A percentile compares a stretch with the other conserved stretches of the same genome.
These are phyloP conservation scores for Globisporangium alternatum DNA, from an alignment of 352 stramenopile species.

Conservation along the genomic window DNA sequence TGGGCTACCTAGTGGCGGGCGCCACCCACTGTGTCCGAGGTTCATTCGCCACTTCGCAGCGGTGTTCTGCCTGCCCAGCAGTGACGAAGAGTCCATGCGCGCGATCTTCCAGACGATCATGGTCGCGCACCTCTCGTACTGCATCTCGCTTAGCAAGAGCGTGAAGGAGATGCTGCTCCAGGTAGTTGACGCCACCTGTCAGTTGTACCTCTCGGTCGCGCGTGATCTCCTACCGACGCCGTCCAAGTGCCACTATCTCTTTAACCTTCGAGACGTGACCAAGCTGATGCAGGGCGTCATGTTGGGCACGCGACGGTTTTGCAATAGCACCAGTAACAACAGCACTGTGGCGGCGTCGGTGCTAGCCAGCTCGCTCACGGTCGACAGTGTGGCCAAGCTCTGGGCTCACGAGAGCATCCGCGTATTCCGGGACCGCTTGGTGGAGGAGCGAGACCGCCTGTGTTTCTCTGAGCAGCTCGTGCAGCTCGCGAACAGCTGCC, in stretches of 20 bases:
- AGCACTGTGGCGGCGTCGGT: constrained; percentile 6
- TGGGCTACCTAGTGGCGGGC: constrained; percentile 53
- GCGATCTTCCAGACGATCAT: constrained; percentile 90
- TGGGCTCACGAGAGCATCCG: constrained; percentile 91
- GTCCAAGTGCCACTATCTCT: constrained; percentile 81
- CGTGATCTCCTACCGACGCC: constrained; percentile 66
- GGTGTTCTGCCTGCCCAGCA: constrained; percentile 70
- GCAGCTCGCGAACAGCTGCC: constrained; percentile 48
- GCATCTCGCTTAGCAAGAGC: constrained; percentile 33
- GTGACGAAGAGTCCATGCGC: constrained; percentile 74
- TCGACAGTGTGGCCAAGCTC: constrained; percentile 61
- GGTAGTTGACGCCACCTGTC: constrained; percentile 59
- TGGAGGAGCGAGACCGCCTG: constrained; percentile 72
- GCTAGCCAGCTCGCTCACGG: constrained; percentile 16
- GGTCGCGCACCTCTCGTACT: constrained; percentile 34
- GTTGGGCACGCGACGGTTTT: constrained; percentile 31
- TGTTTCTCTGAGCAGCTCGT: constrained; percentile 88
- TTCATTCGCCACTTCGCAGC: constrained; percentile 70
- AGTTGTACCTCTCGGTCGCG: constrained; percentile 57
- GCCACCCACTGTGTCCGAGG: constrained; percentile 49
- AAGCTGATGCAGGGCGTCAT: constrained; percentile 87
- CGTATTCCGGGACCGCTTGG: constrained; percentile 92
- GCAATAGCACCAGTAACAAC: constrained; percentile 8
- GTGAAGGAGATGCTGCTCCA: constrained; percentile 50
- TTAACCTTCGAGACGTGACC: constrained; percentile 78